Evolutionary conservation across 306 rosid species (phyloP).

Genomic region (Elaeagnus macrophylla): DNA sequence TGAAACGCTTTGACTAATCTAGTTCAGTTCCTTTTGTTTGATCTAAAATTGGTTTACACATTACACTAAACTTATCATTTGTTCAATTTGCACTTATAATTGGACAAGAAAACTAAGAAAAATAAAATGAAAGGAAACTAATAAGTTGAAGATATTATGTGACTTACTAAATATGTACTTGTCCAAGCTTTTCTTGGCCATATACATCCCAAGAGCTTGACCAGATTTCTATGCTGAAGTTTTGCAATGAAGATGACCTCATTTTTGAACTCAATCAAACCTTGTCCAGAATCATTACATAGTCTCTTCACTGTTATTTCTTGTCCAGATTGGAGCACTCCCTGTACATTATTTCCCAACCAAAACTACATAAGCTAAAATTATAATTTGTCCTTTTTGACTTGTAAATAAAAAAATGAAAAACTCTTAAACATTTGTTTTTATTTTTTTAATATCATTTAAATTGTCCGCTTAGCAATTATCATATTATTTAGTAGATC

Average conservation of each 20-base stretch:
- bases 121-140: too few relatives aligned
- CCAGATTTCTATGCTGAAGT: conserved; percentile 57
- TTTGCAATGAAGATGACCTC: conserved; percentile 44
- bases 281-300: conserved; percentile 41
- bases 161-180: conserved; percentile 8
- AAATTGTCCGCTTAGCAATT: too few relatives aligned
- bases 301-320: conserved; percentile 35
- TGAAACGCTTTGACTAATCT: conserved; percentile 6
- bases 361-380: too few relatives aligned
- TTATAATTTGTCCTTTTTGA: too few relatives aligned
- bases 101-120: too few relatives aligned
- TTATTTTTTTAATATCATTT: too few relatives aligned
- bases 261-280: conserved; percentile 44
- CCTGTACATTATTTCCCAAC: neutral
- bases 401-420: too few relatives aligned
- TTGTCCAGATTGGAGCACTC: conserved; percentile 5
- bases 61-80: too few relatives aligned
- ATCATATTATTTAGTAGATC: too few relatives aligned
- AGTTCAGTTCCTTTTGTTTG: neutral
- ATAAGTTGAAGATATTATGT: neutral
- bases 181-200: conserved; percentile 49
- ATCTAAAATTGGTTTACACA: neutral
- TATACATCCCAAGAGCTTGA: conserved; percentile 43
- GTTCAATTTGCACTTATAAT: too few relatives aligned
- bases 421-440: too few relatives aligned